Percentiles rank a stretch among this genome's conserved stretches.
phyloP scores from a whole-genome alignment of 164 flowering plant species.

The Macadamia integrifolia region DNA sequence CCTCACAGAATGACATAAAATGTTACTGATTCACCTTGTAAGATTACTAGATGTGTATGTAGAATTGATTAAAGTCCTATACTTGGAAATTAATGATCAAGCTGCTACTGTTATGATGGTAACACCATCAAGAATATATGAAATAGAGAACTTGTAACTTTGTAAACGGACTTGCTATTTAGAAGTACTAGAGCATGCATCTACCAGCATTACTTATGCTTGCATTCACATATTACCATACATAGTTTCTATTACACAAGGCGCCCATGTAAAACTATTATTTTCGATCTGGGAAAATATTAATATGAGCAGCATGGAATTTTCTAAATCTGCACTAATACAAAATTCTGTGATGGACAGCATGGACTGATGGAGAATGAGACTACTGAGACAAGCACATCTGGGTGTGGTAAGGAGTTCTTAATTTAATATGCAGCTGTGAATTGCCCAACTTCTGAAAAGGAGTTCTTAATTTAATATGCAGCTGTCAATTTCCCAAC shows the following conservation, averaged over 20 bases:
- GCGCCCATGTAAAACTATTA: not conserved
- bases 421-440: constrained; percentile 9
- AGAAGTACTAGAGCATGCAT: not conserved
- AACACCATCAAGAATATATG: not conserved
- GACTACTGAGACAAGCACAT: constrained; percentile 96
- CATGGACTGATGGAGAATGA: constrained; percentile 93
- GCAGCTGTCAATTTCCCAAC: not conserved
- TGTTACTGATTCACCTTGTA: not conserved
- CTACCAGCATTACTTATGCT: not conserved
- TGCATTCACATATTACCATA: not conserved
- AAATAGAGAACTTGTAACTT: no score
- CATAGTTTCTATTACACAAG: not conserved
- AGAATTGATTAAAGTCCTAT: not conserved
- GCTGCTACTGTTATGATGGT: not conserved
- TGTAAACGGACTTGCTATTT: not conserved
- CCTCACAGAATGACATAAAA: not conserved
- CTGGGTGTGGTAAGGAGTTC: constrained; percentile 84
- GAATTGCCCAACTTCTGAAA: not conserved
- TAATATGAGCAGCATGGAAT: constrained; percentile 14
- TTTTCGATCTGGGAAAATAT: constrained; percentile 16
- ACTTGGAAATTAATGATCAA: constrained; percentile 1
- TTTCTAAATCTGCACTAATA: constrained; percentile 47
- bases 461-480: no score
- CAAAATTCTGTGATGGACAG: constrained; percentile 64
- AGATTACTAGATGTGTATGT: not conserved